phyloP scores from a whole-genome alignment of 2,329 filamentous ascomycete genomes.

The Elsinoe ampelina region DNA sequence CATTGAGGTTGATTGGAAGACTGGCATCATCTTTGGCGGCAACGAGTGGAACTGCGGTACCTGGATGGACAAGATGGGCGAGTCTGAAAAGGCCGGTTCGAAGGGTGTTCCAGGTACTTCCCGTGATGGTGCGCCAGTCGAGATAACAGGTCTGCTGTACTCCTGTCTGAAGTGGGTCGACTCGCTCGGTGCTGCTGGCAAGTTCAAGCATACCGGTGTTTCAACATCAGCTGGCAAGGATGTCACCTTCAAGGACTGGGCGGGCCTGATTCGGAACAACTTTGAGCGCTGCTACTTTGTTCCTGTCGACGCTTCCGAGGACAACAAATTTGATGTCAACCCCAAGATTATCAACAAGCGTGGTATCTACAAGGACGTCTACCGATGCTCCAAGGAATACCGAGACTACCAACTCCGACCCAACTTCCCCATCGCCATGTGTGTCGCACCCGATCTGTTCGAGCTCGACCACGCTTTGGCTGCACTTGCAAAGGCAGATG shows the following conservation, averaged over 20 bases:
- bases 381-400: slow-evolving; percentile 87
- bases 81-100: slow-evolving; percentile 78
- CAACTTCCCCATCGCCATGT: slow-evolving; percentile 95
- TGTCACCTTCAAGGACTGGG: slow-evolving; percentile 72
- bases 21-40: slow-evolving; percentile 85
- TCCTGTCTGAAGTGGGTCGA: slow-evolving; percentile 78
- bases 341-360: slow-evolving; percentile 71
- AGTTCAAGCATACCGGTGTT: slow-evolving; percentile 66
- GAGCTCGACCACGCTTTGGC: slow-evolving; percentile 65
- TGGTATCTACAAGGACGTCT: slow-evolving; percentile 97
- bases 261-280: slow-evolving; percentile 65
- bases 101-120: slow-evolving; percentile 96
- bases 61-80: slow-evolving; percentile 99
- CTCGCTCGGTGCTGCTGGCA: slow-evolving; percentile 54
- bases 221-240: slow-evolving; percentile 37
- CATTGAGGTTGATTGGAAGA: slow-evolving; percentile 82
- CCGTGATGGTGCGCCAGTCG: slow-evolving; percentile 86
- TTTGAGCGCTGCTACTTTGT: slow-evolving; percentile 93
- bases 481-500: slow-evolving; percentile 72
- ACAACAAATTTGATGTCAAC: slow-evolving; percentile 72
- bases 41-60: slow-evolving; percentile 94
- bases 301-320: slow-evolving; percentile 59
- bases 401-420: slow-evolving; percentile 94
- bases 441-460: slow-evolving; percentile 83
- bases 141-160: slow-evolving; percentile 90